Evolutionary conservation across 305 asterid species (phyloP), one percentile per base, ranked within the genome.

Genomic region (Fraxinus platypoda): DNA sequence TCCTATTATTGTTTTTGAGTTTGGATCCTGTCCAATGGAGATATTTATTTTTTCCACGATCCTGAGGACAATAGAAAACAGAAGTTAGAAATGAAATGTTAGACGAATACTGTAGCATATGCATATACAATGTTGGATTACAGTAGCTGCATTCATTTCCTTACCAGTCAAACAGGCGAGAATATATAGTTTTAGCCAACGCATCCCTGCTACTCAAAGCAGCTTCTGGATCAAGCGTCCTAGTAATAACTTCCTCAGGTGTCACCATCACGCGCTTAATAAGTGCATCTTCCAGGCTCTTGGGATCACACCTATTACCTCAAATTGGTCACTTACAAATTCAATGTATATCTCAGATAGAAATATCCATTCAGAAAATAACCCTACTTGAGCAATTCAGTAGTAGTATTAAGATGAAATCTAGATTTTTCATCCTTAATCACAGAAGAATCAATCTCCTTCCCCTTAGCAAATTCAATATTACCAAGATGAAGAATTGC

Each of bases 21-120:
- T 97, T 13, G 98, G 99, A 91, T 97, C 99, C 89, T 97, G 99
- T 86, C 99, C 98, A 85, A 97, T 97, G 82, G 99, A 97, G 80
- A 46, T 85, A 88, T 97, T 97, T 86, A 97, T 97, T 86, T 97
- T 97, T 75, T 93, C 90, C 87, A 97, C 99, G 88, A 97, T 92
- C 99, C 99, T 95, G 94, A n/a, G 73, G 77, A 81, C 76, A 81
- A 81, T 68, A 78, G 77, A 84, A 34, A 80, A 85, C 30, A 85
- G 72, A 76, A 74, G 74, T 85, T 77, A 86, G 83, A 81, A 79
- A 80, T 84, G 83, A 76, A 79, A 80, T 73, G 46, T 19, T 54
- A 71, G 83, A 35, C 17, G 74, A 79, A 66, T 70, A 81, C 33
- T 70, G 66, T n/a, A 57, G 26, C 66, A 57, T 7, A 57, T 57